These are phyloP conservation scores for Neobulgaria alba DNA, from an alignment of 2,329 filamentous ascomycete genomes.

Conservation along the genomic window DNA sequence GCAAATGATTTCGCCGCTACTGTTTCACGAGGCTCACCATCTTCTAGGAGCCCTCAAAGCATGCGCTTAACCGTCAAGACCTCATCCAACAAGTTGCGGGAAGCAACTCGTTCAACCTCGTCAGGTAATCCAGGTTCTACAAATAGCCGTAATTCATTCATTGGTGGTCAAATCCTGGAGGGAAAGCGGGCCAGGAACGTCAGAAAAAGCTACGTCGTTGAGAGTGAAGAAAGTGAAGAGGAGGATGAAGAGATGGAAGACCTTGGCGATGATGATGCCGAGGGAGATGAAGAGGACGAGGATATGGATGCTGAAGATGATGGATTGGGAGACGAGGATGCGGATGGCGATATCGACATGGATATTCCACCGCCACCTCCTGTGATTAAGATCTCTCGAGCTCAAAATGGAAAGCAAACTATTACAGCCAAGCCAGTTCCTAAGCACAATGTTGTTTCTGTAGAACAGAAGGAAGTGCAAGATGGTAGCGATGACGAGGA, in stretches of 20 bases:
- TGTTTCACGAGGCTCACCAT: slow-evolving; percentile 25
- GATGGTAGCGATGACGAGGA: slow-evolving; percentile 29
- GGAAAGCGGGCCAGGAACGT: slow-evolving; percentile 27
- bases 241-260: slow-evolving; percentile 20
- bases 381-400: slow-evolving; percentile 26
- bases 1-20: slow-evolving; percentile 20
- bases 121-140: slow-evolving; percentile 11
- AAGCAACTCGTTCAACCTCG: slow-evolving; percentile 24
- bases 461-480: slow-evolving; percentile 26
- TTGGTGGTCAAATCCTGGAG: slow-evolving; percentile 26
- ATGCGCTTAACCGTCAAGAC: slow-evolving; percentile 30
- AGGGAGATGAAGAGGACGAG: slow-evolving; percentile 33
- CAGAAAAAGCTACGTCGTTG: slow-evolving; percentile 35
- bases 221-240: slow-evolving; percentile 31
- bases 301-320: slow-evolving; percentile 28
- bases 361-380: slow-evolving; percentile 25
- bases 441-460: slow-evolving; percentile 17
- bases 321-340: slow-evolving; percentile 25
- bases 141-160: slow-evolving; percentile 20
- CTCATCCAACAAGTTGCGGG: slow-evolving; percentile 27
- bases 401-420: slow-evolving; percentile 18
- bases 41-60: slow-evolving; percentile 20
- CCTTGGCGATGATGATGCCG: slow-evolving; percentile 20
- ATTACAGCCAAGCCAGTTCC: slow-evolving; percentile 21
- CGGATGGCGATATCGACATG: slow-evolving; percentile 34